Base-by-base conservation (phyloP, 805 yeast species). In the Sugiyamaella mastotermitis region DNA sequence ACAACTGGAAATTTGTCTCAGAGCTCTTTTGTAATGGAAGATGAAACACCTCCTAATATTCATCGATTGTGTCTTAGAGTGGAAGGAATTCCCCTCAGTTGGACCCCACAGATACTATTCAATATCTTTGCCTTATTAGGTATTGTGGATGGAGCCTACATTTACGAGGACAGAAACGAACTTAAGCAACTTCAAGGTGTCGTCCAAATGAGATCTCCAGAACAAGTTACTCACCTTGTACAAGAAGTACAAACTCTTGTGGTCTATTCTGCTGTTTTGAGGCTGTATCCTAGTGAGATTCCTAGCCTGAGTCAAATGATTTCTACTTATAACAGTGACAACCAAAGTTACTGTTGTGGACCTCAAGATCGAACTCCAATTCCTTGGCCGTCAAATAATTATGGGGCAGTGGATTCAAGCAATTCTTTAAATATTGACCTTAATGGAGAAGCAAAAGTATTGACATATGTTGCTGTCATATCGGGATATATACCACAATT, bases 111-210 rank as follows among this genome's bases (percentile, higher is more conserved):
- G 21, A 31, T 20, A 18, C 26, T 45, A 24, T 40, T 11, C 28
- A 34, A 33, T 5, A 23, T 40, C 10, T 45, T 45, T 29, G n/a
- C 39, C 5, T n/a, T 14, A 11, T 43, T 36, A 19, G 47, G 41
- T 4, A 15, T 10, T 6, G 40, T 42, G 5, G 30, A 37, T 14
- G 35, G 39, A 9, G 36, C 44, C 10, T 45, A 20, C 31, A 37
- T 40, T 21, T 45, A 38, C 33, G 41, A 43, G 13, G 45, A 35
- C 15, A 23, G 20, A 14, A 37, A 40, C 22, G 41, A 42, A 18
- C 17, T n/a, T 25, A 42, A 44, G 22, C 23, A 13, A 17, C 38
- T 45, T n/a, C 43, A 40, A 29, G 49, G 47, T 2, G 31, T 45
- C 4, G 46, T 42, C 5, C 38, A 45, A 25, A 42, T 42, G 43